Percentiles rank a stretch among this genome's conserved stretches.
Conservation (phyloP, 768 basidiomycete species). For the Clitopilus passeckerianus region DNA sequence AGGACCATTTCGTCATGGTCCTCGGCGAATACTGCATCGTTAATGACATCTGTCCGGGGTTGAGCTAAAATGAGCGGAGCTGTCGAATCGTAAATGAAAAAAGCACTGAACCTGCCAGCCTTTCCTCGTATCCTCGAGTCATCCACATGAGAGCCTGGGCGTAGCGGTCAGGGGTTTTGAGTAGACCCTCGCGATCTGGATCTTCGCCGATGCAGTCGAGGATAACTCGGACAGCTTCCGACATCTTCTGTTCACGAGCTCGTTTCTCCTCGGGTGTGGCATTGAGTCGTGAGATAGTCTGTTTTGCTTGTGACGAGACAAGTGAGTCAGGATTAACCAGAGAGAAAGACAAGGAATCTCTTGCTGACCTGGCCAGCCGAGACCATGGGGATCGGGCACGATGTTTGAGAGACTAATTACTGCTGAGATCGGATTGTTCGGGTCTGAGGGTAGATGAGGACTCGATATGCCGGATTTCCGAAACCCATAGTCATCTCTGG, state of each 20-base stretch:
- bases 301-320: conserved; percentile 62
- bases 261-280: conserved; percentile 70
- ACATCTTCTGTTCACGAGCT: conserved; percentile 71
- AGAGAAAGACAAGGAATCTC: not conserved
- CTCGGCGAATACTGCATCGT: conserved; percentile 97
- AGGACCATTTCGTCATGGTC: conserved; percentile 99
- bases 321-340: not conserved
- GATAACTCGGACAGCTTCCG: conserved; percentile 82
- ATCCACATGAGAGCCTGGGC: conserved; percentile 98
- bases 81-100: conserved; percentile 8
- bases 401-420: conserved; percentile 28
- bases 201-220: conserved; percentile 99
- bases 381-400: conserved; percentile 63
- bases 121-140: conserved; percentile 98
- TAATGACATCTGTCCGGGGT: conserved; percentile 80
- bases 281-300: conserved; percentile 79
- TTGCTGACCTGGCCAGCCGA: conserved; percentile 86
- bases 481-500: conserved; percentile 81
- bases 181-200: conserved; percentile 89
- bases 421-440: conserved; percentile 29
- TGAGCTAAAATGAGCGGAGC: conserved; percentile 8
- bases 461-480: conserved; percentile 66
- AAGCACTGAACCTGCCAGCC: conserved; percentile 63
- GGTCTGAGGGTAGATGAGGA: conserved; percentile 36
- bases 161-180: conserved; percentile 91